Evolutionary conservation across 2,329 filamentous ascomycete genomes (phyloP), one percentile per base, ranked within the genome.

Genomic region (Fusarium virguliforme): DNA sequence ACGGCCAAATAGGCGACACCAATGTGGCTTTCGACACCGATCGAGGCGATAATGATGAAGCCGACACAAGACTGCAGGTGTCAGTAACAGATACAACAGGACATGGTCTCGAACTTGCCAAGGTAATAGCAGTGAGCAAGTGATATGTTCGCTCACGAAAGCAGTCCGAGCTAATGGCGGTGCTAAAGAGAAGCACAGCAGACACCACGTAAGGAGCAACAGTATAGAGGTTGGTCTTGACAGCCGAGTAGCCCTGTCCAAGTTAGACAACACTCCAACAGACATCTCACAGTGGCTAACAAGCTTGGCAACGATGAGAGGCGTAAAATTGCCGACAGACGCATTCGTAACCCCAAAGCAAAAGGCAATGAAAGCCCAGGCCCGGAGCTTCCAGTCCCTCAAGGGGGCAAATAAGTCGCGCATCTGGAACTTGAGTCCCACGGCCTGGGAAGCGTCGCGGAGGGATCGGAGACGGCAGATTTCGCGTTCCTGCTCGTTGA

Each of bases 241-340:
- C 48, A 35, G 30, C 48, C 18, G 48, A 53, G 18, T 53, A 53
- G 10, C 48, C 48, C 48, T 53, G 15, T 10, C 9, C 8, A 9
- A 24, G 48, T 53, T 1, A 53, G 48, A 35, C 18, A 13, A 8
- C 22, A 12, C 15, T 15, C 13, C 3, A 34, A 10, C 7, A 34
- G 10, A n/a, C 6, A 4, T 1, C 5, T 22, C 18, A 4, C 12
- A 22, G 30, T 22, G 0, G 35, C 48, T 53, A 10, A 53, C 48
- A n/a, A 53, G 30, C 48, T 53, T 53, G 12, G 48, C 48, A 53
- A 53, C 48, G 24, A 53, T 53, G 32, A 53, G 48, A 53, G 48
- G 48, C 12, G 48, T 53, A 53, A 53, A 53, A 30, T 53, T 53
- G 1, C 48, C 48, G 12, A 53, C 48, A 8, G 48, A 53, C 15